A percentile compares a stretch with the other conserved stretches of the same genome.
Conservation (phyloP, 495 filamentous ascomycete genomes). For the Annulohypoxylon nitens region DNA sequence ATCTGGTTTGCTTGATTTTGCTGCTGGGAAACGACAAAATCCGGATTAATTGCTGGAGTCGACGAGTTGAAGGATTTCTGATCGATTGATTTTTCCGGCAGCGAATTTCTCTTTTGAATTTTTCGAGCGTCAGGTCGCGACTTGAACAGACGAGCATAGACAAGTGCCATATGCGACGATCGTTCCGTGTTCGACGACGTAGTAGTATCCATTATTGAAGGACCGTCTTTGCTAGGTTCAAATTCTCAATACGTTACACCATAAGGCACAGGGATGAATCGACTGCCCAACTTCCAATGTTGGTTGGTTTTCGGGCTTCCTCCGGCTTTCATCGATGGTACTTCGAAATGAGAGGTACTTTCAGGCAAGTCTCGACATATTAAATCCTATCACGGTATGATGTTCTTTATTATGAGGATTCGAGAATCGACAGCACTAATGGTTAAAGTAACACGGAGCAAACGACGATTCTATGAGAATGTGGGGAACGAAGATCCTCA, state of each 20-base stretch:
- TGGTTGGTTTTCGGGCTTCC: slow-evolving; percentile 27
- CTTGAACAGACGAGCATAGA: slow-evolving; percentile 39
- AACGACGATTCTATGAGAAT: not conserved
- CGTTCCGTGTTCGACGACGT: slow-evolving; percentile 30
- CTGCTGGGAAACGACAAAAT: slow-evolving; percentile 1
- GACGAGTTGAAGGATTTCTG: slow-evolving; percentile 20
- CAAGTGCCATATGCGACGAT: slow-evolving; percentile 34
- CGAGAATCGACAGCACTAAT: not conserved
- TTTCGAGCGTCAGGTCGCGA: slow-evolving; percentile 42
- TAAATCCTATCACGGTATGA: not conserved
- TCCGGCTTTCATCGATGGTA: slow-evolving; percentile 13
- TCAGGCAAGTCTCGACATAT: slow-evolving; percentile 8
- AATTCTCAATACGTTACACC: slow-evolving; percentile 38
- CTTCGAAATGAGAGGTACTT: not conserved
- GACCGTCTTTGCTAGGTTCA: slow-evolving; percentile 27
- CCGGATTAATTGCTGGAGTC: slow-evolving; percentile 10
- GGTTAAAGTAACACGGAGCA: not conserved
- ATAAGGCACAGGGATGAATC: slow-evolving; percentile 26
- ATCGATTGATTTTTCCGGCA: slow-evolving; percentile 26
- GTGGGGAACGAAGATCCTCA: not conserved
- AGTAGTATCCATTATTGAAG: slow-evolving; percentile 47
- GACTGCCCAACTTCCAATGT: slow-evolving; percentile 20
- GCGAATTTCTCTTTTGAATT: slow-evolving; percentile 46
- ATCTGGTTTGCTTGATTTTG: slow-evolving; percentile 27
- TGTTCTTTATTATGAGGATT: not conserved